Evolutionary conservation across 768 basidiomycete species (phyloP).

Genomic region (Trichaptum fuscoviolaceum): DNA sequence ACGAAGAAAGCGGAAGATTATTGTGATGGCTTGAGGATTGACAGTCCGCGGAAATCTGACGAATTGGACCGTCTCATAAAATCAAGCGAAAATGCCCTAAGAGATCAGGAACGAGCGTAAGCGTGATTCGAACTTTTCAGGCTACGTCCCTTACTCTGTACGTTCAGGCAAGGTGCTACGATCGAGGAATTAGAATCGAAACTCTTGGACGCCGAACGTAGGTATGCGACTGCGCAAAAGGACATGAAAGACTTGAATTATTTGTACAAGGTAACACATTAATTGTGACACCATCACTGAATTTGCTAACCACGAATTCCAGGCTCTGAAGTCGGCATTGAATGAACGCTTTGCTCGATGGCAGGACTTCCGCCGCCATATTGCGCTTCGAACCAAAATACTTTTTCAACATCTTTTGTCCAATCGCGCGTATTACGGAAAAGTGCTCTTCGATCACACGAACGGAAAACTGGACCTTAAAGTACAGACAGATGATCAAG

Average conservation of each 20-base stretch:
- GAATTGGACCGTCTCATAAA: conserved; percentile 57
- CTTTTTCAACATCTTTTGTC: conserved; percentile 80
- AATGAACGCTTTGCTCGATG: conserved; percentile 63
- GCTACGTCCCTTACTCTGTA: conserved; percentile 7
- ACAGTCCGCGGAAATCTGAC: conserved; percentile 51
- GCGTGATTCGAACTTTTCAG: conserved; percentile 14
- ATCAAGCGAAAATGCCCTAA: conserved; percentile 57
- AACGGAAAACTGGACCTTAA: conserved; percentile 59
- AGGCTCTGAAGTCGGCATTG: conserved; percentile 69
- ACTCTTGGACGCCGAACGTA: conserved; percentile 57
- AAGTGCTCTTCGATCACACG: conserved; percentile 81
- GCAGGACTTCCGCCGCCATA: conserved; percentile 85
- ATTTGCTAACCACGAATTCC: background rate
- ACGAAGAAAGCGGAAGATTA: conserved; percentile 56
- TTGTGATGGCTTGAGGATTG: conserved; percentile 41
- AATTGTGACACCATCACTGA: background rate
- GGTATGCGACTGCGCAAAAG: conserved; percentile 51
- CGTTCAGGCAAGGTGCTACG: conserved; percentile 61
- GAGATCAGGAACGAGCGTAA: conserved; percentile 61
- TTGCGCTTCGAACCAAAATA: conserved; percentile 80
- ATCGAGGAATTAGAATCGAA: conserved; percentile 74
- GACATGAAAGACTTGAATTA: conserved; percentile 59
- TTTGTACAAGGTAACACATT: conserved; percentile 57
- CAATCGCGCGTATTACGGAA: conserved; percentile 85
- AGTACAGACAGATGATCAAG: conserved; percentile 80